phyloP scores from a whole-genome alignment of 345 rosid genomes.

The Melaleuca quinquenervia region DNA sequence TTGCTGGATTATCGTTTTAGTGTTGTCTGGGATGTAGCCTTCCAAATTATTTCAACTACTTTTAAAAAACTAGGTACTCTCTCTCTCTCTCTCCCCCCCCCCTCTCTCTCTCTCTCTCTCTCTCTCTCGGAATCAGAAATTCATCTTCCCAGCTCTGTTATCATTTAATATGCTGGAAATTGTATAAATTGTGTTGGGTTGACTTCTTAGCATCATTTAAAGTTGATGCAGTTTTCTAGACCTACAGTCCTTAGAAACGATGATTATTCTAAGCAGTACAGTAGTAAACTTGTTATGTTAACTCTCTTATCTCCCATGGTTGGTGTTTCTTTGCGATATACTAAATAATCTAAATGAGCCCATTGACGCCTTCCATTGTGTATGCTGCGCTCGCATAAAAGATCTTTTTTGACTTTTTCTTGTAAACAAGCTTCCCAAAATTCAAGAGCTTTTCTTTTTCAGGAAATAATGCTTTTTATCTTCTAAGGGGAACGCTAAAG shows the following conservation, averaged over 20 bases:
- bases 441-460: conserved; percentile 2
- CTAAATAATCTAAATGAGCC: background rate
- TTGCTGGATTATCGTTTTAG: conserved; percentile 72
- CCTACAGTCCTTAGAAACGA: background rate
- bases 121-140: background rate
- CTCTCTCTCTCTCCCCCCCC: background rate
- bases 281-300: background rate
- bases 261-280: background rate
- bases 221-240: background rate
- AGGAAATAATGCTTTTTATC: conserved; percentile 64
- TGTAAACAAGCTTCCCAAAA: background rate
- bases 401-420: background rate
- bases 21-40: conserved; percentile 75
- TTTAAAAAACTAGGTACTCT: conserved; percentile 71
- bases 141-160: background rate
- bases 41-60: conserved; percentile 69
- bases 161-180: background rate
- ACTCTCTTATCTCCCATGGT: background rate
- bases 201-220: background rate
- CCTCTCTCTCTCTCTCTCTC: background rate
- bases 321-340: background rate
- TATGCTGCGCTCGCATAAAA: background rate
- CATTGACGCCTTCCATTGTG: background rate
- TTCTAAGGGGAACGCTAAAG: conserved; percentile 66
- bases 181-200: background rate